These are phyloP conservation scores for Backusella luteola DNA, from an alignment of 192 early-diverging fungal species.

Conservation along the genomic window DNA sequence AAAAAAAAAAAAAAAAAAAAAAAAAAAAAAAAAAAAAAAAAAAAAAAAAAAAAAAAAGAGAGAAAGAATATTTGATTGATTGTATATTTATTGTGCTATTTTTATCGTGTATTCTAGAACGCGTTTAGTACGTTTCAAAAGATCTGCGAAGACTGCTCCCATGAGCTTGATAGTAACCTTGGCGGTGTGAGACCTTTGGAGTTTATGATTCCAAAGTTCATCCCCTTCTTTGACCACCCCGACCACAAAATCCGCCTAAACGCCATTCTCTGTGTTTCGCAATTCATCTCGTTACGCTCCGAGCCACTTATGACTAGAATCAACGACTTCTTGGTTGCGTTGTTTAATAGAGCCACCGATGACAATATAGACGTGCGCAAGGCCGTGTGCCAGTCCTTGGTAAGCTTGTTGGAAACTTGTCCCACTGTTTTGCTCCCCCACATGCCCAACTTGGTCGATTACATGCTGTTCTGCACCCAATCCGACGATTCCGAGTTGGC, in stretches of 20 bases:
- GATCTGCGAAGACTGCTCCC: conserved; percentile 94
- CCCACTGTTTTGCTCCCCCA: conserved; percentile 87
- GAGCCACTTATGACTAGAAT: conserved; percentile 68
- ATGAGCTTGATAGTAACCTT: conserved; percentile 73
- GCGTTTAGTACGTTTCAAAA: conserved; percentile 86
- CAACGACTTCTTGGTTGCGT: conserved; percentile 67
- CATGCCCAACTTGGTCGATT: conserved; percentile 86
- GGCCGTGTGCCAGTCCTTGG: conserved; percentile 92
- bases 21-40: no score
- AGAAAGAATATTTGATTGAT: neutral
- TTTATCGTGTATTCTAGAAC: conserved; percentile 47
- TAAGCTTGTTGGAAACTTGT: conserved; percentile 82
- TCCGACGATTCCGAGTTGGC: conserved; percentile 83
- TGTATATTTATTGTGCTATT: neutral
- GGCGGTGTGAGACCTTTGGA: conserved; percentile 74
- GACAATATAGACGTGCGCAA: conserved; percentile 80
- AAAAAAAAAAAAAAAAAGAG: no score
- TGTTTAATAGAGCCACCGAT: conserved; percentile 88
- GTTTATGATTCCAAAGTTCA: conserved; percentile 88
- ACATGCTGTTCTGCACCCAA: conserved; percentile 95
- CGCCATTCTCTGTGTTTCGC: conserved; percentile 82
- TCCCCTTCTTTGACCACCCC: conserved; percentile 80
- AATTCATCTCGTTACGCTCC: conserved; percentile 81
- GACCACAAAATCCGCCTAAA: conserved; percentile 72
- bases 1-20: no score